A percentile compares a stretch with the other conserved stretches of the same genome.
Conservation (phyloP, 305 asterid genomes). For the Andrographis paniculata region DNA sequence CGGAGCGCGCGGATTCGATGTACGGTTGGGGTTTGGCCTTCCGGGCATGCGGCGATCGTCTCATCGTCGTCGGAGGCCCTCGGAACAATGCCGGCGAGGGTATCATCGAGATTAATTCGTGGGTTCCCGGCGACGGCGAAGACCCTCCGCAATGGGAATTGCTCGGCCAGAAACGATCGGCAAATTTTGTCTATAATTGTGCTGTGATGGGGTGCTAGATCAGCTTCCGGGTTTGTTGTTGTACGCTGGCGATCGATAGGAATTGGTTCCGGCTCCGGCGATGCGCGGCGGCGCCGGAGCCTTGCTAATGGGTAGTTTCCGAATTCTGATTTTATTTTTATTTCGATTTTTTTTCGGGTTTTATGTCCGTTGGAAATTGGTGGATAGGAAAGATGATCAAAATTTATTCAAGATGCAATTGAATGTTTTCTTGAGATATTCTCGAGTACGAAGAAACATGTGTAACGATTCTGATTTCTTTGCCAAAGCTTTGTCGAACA, state of each 20-base stretch:
- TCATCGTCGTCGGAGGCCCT: slow-evolving; percentile 87
- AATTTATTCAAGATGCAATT: slow-evolving; percentile 42
- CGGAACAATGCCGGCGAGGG: slow-evolving; percentile 55
- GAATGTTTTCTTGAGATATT: slow-evolving; percentile 37
- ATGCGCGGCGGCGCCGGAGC: slow-evolving; percentile 38
- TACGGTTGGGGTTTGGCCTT: slow-evolving; percentile 96
- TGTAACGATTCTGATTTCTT: no score
- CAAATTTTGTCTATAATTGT: slow-evolving; percentile 83
- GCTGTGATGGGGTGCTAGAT: slow-evolving; percentile 85
- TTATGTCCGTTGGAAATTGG: slow-evolving; percentile 25
- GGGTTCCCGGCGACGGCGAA: slow-evolving; percentile 71
- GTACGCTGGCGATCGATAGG: slow-evolving; percentile 22
- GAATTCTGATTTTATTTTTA: slow-evolving; percentile 21
- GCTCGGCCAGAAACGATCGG: slow-evolving; percentile 62
- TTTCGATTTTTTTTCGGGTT: background rate
- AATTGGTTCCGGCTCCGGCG: slow-evolving; percentile 38
- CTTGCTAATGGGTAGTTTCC: slow-evolving; percentile 64
- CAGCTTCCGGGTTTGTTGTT: slow-evolving; percentile 20
- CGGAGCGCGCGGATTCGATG: slow-evolving; percentile 74
- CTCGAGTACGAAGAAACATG: no score
- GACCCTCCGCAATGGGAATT: slow-evolving; percentile 69
- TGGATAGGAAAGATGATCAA: slow-evolving; percentile 39
- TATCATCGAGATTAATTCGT: slow-evolving; percentile 67
- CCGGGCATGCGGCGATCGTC: slow-evolving; percentile 76
- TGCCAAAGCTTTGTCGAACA: no score